A percentile compares a stretch with the other conserved stretches of the same genome.
Evolutionary conservation across 306 rosid species (phyloP).

Genomic region (Myrica gale): DNA sequence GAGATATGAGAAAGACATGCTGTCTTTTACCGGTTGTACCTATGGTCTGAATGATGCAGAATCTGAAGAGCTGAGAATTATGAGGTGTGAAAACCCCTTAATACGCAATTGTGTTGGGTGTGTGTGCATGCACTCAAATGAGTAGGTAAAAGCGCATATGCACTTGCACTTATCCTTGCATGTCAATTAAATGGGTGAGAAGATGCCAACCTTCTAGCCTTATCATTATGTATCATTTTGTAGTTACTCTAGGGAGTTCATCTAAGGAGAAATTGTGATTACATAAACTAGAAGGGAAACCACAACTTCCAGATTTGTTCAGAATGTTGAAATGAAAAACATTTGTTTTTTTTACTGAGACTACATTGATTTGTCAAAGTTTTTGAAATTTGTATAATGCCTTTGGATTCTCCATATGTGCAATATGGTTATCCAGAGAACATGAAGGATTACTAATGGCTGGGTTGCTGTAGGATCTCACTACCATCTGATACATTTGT

Average conservation of each 20-base stretch:
- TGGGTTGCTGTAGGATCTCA: background rate
- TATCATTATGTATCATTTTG: background rate
- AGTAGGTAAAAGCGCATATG: background rate
- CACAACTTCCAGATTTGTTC: background rate
- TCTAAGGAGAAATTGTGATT: background rate
- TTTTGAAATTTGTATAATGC: background rate
- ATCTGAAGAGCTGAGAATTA: constrained; percentile 82
- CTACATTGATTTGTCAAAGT: background rate
- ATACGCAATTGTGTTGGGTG: background rate
- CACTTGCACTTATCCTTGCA: background rate
- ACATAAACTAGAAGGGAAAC: background rate
- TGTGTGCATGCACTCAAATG: background rate
- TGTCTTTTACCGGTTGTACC: constrained; percentile 88
- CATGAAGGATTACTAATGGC: background rate
- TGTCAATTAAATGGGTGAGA: background rate
- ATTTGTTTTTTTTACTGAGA: background rate
- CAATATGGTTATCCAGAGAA: background rate
- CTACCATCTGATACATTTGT: background rate
- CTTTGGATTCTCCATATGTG: no score
- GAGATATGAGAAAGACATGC: constrained; percentile 95
- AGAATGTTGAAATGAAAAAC: background rate
- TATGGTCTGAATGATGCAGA: constrained; percentile 73
- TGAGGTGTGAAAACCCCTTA: constrained; percentile 55
- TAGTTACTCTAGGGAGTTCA: background rate
- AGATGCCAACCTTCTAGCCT: constrained; percentile 1